phyloP scores from a whole-genome alignment of 2,329 filamentous ascomycete species.

The Aspergillus flavus region DNA sequence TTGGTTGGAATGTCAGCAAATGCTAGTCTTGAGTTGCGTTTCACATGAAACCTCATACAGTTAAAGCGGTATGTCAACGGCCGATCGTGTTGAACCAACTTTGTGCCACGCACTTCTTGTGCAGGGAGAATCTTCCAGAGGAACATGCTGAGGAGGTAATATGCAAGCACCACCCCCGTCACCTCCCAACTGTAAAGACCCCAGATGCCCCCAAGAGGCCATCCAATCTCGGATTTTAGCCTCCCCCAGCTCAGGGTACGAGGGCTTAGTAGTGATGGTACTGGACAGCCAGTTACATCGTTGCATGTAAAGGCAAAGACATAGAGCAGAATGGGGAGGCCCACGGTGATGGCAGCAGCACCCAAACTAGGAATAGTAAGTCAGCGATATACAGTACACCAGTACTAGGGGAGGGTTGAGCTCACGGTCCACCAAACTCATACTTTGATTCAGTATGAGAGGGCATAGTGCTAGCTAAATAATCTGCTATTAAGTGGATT shows the following conservation, averaged over 20 bases:
- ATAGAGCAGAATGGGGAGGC: constrained; percentile 76
- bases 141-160: constrained; percentile 72
- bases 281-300: constrained; percentile 84
- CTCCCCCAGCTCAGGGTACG: constrained; percentile 67
- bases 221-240: constrained; percentile 76
- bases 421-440: constrained; percentile 47
- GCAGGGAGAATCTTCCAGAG: constrained; percentile 77
- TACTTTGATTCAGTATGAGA: constrained; percentile 23
- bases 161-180: constrained; percentile 67
- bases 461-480: neutral
- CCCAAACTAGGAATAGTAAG: constrained; percentile 60
- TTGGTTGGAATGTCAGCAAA: constrained; percentile 35
- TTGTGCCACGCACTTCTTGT: constrained; percentile 66
- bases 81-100: constrained; percentile 65
- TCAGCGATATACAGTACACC: constrained; percentile 5
- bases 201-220: constrained; percentile 71
- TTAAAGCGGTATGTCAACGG: constrained; percentile 79
- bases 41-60: constrained; percentile 46
- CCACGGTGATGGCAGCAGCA: constrained; percentile 72
- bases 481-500: neutral
- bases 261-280: constrained; percentile 73
- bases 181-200: constrained; percentile 54
- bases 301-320: constrained; percentile 82
- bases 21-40: neutral
- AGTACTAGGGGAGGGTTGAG: neutral